These are phyloP conservation scores for Filobasidium uniguttulatum DNA, from an alignment of 1,284 basidiomycete species.

Conservation along the genomic window DNA sequence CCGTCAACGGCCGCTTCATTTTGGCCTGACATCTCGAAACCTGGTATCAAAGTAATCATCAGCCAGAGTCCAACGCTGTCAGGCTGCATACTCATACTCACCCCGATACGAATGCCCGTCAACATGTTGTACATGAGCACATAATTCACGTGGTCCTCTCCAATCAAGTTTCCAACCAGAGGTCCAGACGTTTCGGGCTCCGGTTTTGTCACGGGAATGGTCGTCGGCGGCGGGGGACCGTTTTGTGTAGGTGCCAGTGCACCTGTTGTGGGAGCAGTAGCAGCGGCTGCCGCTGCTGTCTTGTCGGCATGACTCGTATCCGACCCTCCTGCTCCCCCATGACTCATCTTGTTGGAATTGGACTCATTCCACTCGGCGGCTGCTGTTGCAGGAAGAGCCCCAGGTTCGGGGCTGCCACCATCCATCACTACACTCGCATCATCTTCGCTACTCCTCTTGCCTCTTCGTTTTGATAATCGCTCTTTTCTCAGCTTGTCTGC, in stretches of 20 bases:
- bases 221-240: too few relatives aligned
- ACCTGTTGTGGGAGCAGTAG: too few relatives aligned
- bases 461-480: slow-evolving; percentile 51
- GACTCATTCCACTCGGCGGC: too few relatives aligned
- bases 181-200: slow-evolving; percentile 4
- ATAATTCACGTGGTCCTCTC: slow-evolving; percentile 95
- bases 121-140: slow-evolving; percentile 99
- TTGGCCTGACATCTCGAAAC: slow-evolving; percentile 95
- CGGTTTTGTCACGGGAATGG: too few relatives aligned
- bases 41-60: slow-evolving; percentile 34
- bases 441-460: slow-evolving; percentile 45
- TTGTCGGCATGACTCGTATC: too few relatives aligned
- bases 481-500: slow-evolving; percentile 69
- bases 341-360: too few relatives aligned
- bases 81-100: slow-evolving; percentile 37
- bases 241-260: too few relatives aligned
- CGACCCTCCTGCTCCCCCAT: too few relatives aligned
- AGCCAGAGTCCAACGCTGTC: neutral
- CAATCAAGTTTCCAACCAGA: slow-evolving; percentile 85
- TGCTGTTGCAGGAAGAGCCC: neutral
- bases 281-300: too few relatives aligned
- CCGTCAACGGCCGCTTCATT: slow-evolving; percentile 65
- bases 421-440: slow-evolving; percentile 36
- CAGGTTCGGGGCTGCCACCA: slow-evolving; percentile 32
- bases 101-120: slow-evolving; percentile 90